Conservation (phyloP, 768 basidiomycete species). For the Brasilioporus rufonigricans region DNA sequence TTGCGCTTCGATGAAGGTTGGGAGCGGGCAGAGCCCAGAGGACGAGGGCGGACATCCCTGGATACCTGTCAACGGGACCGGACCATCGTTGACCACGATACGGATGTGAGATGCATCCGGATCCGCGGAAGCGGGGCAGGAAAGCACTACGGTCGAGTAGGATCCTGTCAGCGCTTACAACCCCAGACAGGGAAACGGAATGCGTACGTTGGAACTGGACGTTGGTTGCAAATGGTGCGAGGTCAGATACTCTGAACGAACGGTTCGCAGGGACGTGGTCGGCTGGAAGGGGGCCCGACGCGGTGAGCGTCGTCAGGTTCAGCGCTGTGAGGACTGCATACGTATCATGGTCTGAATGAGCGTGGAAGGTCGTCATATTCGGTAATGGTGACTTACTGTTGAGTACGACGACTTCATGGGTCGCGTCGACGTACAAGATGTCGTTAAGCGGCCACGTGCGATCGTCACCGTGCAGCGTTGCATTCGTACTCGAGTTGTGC, state of each 20-base stretch:
- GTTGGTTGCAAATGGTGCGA: constrained; percentile 88
- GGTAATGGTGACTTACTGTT: constrained; percentile 50
- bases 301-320: constrained; percentile 74
- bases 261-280: constrained; percentile 65
- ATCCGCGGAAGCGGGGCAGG: constrained; percentile 38
- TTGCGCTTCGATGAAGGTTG: constrained; percentile 68
- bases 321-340: constrained; percentile 74
- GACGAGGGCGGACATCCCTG: constrained; percentile 62
- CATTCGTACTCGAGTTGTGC: constrained; percentile 83
- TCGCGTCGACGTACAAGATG: constrained; percentile 82
- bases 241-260: constrained; percentile 70
- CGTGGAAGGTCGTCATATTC: background rate
- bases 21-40: constrained; percentile 70
- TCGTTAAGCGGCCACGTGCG: constrained; percentile 71
- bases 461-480: constrained; percentile 68
- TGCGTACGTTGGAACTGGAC: constrained; percentile 80
- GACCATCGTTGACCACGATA: constrained; percentile 85
- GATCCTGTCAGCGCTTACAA: background rate
- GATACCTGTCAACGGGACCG: constrained; percentile 76
- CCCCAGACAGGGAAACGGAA: constrained; percentile 22
- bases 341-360: background rate
- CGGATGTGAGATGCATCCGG: constrained; percentile 58
- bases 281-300: constrained; percentile 68
- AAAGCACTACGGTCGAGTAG: constrained; percentile 47
- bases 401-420: constrained; percentile 90